Percentiles rank a stretch among this genome's conserved stretches.
Conservation (phyloP, 2,329 filamentous ascomycete species). For the Fusarium nygamai region DNA sequence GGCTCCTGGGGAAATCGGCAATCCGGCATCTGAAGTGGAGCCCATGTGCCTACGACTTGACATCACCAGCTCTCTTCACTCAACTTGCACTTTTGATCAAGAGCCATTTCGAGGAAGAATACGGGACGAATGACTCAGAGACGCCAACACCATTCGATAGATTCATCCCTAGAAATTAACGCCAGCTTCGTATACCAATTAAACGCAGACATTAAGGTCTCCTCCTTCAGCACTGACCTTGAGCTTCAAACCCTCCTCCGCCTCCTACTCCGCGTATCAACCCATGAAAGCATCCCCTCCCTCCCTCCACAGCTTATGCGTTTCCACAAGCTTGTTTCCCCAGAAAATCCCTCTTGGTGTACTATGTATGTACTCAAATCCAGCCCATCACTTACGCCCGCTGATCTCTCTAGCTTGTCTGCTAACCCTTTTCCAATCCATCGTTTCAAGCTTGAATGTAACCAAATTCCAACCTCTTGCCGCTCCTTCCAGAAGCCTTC, state of each 20-base stretch:
- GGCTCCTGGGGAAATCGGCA: constrained; percentile 25
- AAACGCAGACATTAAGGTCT: not conserved
- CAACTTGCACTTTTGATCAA: not conserved
- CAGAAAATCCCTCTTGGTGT: constrained; percentile 14
- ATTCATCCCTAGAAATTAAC: not conserved
- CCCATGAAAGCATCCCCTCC: constrained; percentile 14
- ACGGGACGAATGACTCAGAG: not conserved
- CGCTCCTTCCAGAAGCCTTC: constrained; percentile 19
- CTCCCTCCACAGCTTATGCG: constrained; percentile 16
- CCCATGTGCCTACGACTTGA: constrained; percentile 6
- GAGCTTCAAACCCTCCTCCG: not conserved
- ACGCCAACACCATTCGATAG: not conserved
- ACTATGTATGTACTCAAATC: not conserved
- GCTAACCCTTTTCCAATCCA: not conserved
- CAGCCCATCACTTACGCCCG: constrained; percentile 9
- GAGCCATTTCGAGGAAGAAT: not conserved
- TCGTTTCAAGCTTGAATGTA: constrained; percentile 15
- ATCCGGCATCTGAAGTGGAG: constrained; percentile 36
- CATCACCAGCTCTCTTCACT: constrained; percentile 21
- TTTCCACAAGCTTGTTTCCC: constrained; percentile 29
- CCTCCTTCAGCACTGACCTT: not conserved
- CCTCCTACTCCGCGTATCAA: not conserved
- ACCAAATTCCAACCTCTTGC: not conserved
- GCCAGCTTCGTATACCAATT: not conserved
- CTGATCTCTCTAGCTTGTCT: not conserved